Conservation (phyloP, 2,329 filamentous ascomycete species). For the Colletotrichum aenigma region DNA sequence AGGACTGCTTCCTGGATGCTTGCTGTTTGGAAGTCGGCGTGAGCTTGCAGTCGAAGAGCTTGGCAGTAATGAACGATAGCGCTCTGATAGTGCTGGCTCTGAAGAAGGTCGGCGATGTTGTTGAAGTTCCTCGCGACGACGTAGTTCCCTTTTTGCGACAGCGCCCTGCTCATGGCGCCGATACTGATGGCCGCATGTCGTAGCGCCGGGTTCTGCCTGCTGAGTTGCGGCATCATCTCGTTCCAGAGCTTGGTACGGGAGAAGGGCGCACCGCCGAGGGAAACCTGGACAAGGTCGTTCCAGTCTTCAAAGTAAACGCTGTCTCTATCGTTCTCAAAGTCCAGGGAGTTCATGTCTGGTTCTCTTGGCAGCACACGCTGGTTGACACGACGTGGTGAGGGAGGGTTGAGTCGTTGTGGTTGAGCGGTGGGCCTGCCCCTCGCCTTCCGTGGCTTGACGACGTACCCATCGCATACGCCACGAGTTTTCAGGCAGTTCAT, state of each 20-base stretch:
- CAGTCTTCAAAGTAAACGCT: slow-evolving; percentile 22
- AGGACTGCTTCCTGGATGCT: slow-evolving; percentile 41
- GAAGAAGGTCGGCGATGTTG: slow-evolving; percentile 4
- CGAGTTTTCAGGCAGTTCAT: slow-evolving; percentile 37
- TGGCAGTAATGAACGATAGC: slow-evolving; percentile 45
- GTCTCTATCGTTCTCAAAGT: slow-evolving; percentile 13
- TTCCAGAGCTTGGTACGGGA: slow-evolving; percentile 35
- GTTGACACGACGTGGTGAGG: not conserved
- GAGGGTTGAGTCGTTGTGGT: not conserved
- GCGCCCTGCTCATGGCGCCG: slow-evolving; percentile 40
- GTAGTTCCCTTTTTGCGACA: not conserved
- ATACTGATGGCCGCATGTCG: slow-evolving; percentile 45
- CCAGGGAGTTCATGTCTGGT: slow-evolving; percentile 15
- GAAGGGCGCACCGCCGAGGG: slow-evolving; percentile 11
- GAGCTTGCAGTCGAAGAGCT: slow-evolving; percentile 42
- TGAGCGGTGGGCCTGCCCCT: not conserved
- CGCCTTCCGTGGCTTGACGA: slow-evolving; percentile 12
- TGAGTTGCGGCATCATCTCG: slow-evolving; percentile 30
- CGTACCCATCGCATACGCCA: slow-evolving; percentile 21
- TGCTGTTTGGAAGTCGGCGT: slow-evolving; percentile 38
- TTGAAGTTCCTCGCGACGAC: slow-evolving; percentile 3
- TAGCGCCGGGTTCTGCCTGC: slow-evolving; percentile 26
- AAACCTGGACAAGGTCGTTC: slow-evolving; percentile 11
- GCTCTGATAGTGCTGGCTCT: slow-evolving; percentile 35
- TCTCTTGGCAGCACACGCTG: not conserved